Conservation (phyloP, 192 early-diverging fungal genomes). For the Gryganskiella cystojenkinii region DNA sequence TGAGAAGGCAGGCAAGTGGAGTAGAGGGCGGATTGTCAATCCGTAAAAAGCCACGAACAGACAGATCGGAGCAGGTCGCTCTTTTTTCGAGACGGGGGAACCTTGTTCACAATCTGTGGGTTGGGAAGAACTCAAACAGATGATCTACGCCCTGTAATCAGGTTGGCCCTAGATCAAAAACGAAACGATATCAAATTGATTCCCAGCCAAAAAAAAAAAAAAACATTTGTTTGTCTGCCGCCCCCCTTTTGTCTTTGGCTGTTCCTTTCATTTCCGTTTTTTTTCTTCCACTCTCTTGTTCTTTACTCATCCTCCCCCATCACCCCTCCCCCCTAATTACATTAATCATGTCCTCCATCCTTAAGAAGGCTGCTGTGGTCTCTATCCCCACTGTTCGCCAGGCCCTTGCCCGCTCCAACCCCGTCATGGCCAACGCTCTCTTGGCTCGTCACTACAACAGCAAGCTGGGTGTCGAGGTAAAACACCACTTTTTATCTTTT, state of each 20-base stretch:
- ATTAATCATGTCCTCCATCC: conserved; percentile 35
- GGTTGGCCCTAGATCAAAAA: no score
- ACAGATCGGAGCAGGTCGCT: no score
- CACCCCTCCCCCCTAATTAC: not conserved
- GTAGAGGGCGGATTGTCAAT: no score
- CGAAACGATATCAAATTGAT: no score
- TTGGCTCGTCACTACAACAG: conserved; percentile 45
- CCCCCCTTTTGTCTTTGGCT: not conserved
- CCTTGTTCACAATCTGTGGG: no score
- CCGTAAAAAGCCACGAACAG: no score
- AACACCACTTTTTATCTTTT: not conserved
- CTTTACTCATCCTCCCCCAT: not conserved
- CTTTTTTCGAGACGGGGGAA: no score
- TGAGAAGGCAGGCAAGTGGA: no score
- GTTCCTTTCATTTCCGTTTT: not conserved
- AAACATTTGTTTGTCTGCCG: not conserved
- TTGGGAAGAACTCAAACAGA: no score
- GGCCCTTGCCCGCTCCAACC: conserved; percentile 50
- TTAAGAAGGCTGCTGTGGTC: conserved; percentile 50
- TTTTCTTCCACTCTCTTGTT: conserved; percentile 2
- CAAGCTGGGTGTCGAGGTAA: conserved; percentile 53
- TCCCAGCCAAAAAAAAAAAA: no score
- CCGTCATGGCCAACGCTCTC: conserved; percentile 39
- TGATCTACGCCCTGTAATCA: no score
- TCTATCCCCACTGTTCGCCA: conserved; percentile 52